A percentile compares a stretch with the other conserved stretches of the same genome.
Evolutionary conservation across 306 rosid species (phyloP).

Genomic region (Sophora flavescens): DNA sequence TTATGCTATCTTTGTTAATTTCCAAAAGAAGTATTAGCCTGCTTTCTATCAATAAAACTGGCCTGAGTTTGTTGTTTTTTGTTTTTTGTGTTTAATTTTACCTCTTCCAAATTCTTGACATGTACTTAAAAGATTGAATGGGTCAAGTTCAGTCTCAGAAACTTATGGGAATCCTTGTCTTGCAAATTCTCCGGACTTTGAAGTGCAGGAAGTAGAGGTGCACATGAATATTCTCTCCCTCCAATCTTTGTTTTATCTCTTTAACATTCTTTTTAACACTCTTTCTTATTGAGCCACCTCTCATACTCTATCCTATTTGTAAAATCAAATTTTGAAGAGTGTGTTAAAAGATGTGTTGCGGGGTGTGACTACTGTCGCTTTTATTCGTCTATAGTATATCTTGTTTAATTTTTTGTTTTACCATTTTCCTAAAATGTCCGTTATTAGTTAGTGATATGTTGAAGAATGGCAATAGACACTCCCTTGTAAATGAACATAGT

Average conservation of each 20-base stretch:
- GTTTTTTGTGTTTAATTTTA: neutral
- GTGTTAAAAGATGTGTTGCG: too few relatives aligned
- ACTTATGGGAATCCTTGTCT: constrained; percentile 95
- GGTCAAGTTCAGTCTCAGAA: constrained; percentile 89
- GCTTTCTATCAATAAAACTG: constrained; percentile 1
- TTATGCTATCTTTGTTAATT: neutral
- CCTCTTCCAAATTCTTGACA: neutral
- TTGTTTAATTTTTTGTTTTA: too few relatives aligned
- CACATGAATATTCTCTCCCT: constrained; percentile 4
- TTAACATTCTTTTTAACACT: too few relatives aligned
- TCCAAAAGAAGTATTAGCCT: neutral
- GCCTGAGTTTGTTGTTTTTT: neutral
- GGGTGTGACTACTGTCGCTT: too few relatives aligned
- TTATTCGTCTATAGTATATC: too few relatives aligned
- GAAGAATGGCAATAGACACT: too few relatives aligned
- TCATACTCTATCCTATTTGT: too few relatives aligned
- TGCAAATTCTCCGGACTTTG: constrained; percentile 83
- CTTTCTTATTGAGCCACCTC: too few relatives aligned
- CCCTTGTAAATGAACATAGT: too few relatives aligned
- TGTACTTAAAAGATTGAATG: constrained; percentile 68
- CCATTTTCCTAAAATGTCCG: too few relatives aligned
- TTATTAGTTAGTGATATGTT: too few relatives aligned
- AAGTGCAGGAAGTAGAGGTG: constrained; percentile 95
- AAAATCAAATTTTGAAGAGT: too few relatives aligned
- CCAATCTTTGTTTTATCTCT: neutral